Evolutionary conservation across 2,329 filamentous ascomycete species (phyloP).

Genomic region (Allantophomopsis cytisporea): DNA sequence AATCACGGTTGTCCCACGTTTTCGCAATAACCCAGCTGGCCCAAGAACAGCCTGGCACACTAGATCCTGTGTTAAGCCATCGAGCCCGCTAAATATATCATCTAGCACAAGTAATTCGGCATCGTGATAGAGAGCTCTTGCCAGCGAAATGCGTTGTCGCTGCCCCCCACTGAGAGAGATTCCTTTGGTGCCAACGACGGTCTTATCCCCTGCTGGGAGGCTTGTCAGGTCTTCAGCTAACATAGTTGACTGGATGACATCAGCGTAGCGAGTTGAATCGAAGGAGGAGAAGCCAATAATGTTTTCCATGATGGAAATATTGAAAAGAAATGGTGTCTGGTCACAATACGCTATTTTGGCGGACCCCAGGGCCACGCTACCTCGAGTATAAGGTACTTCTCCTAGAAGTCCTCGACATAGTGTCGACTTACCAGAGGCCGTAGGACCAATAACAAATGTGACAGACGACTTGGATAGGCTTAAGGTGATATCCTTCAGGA

Average conservation of each 20-base stretch:
- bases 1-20: constrained; percentile 20
- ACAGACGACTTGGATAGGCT: neutral
- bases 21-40: constrained; percentile 6
- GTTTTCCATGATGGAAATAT: constrained; percentile 22
- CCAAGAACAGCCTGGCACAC: constrained; percentile 9
- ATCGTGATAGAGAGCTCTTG: constrained; percentile 42
- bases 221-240: constrained; percentile 5
- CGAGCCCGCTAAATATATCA: constrained; percentile 16
- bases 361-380: constrained; percentile 3
- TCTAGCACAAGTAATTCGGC: constrained; percentile 12
- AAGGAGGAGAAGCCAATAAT: constrained; percentile 17
- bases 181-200: constrained; percentile 13
- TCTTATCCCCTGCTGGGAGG: constrained; percentile 11
- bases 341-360: constrained; percentile 22
- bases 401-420: constrained; percentile 9
- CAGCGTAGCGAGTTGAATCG: constrained; percentile 11
- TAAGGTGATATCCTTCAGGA: constrained; percentile 3
- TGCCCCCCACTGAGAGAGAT: constrained; percentile 13
- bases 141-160: constrained; percentile 45
- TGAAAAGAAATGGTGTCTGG: constrained; percentile 27
- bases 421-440: constrained; percentile 12
- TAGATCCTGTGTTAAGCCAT: constrained; percentile 10
- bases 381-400: constrained; percentile 2
- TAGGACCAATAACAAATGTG: constrained; percentile 10
- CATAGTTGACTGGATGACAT: constrained; percentile 6